Base-by-base conservation (phyloP, 108 stramenopile genomes). In the Skeletonema menzelii region DNA sequence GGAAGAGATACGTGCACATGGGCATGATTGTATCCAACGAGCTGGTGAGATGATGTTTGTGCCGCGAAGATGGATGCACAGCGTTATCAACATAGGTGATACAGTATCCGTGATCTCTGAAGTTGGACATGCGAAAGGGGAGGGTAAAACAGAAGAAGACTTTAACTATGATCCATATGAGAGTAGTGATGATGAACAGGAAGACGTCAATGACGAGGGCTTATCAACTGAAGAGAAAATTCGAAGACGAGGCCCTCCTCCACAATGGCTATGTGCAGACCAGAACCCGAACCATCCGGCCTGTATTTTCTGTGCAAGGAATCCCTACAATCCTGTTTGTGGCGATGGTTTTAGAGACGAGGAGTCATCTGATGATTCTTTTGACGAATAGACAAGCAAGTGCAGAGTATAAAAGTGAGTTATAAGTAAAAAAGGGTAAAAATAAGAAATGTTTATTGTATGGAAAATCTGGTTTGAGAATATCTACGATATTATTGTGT, bases 31-130 rank as follows among this genome's bases (percentile, higher is more conserved):
- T 38, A 64, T 79, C 38, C 79, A 79, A 37, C 59, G 71, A 17
- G 79, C 72, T 13, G 79, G 79, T 35, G 67, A 73, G 56, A 67
- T 79, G 62, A 68, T 79, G 71, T 79, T 64, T 55, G 67, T 79
- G 14, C 79, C 79, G 0, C 56, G 42, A n/a, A 55, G 79, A 28
- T 79, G 79, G 79, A 53, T 79, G 71, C 79, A 79, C 28, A 72
- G 65, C 53, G 77, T 79, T 5, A 44, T 69, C 5, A 79, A 79
- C 63, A 79, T 79, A 63, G 77, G 77, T 42, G 77, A 79, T 67
- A 79, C 77, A 34, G 77, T 79, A 3, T 37, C 60, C 5, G 63
- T 72, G 3, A 72, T 79, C 27, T 72, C 66, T 20, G 78, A 79
- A 55, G 70, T 79, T 67, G 78, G 78, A 10, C 65, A 72, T n/a